Conservation (phyloP, 2,329 filamentous ascomycete species). For the Daldinia sp. region DNA sequence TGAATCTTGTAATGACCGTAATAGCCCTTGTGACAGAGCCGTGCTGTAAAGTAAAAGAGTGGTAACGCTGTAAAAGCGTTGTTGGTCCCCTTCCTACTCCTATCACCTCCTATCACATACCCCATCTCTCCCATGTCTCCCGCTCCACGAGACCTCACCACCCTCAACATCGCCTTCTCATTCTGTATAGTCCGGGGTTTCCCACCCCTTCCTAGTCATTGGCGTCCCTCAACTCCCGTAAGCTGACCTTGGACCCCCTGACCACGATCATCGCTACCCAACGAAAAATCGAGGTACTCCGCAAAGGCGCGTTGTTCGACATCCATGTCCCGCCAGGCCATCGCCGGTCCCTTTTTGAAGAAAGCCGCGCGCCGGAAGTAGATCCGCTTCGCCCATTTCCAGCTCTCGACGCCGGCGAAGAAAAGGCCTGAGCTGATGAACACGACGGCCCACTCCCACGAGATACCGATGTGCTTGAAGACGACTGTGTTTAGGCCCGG, state of each 20-base stretch:
- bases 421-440: conserved; percentile 67
- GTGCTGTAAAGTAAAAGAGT: neutral
- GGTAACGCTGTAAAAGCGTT: neutral
- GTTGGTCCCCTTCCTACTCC: neutral
- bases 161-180: neutral
- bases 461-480: conserved; percentile 71
- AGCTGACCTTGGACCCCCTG: neutral
- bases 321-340: conserved; percentile 55
- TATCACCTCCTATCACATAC: conserved; percentile 25
- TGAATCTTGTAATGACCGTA: conserved; percentile 4
- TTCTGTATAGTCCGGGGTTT: neutral
- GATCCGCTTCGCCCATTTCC: conserved; percentile 69
- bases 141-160: neutral
- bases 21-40: neutral
- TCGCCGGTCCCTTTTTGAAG: conserved; percentile 36
- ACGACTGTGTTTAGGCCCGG: conserved; percentile 69
- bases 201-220: conserved; percentile 47
- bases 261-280: neutral
- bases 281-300: conserved; percentile 51
- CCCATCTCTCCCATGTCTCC: conserved; percentile 9
- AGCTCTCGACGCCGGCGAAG: conserved; percentile 68
- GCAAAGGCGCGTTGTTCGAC: conserved; percentile 57
- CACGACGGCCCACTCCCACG: conserved; percentile 73
- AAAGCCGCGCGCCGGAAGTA: conserved; percentile 50
- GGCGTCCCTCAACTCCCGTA: neutral